phyloP scores from a whole-genome alignment of 352 stramenopile species.

The Phytopythium oedochilum region DNA sequence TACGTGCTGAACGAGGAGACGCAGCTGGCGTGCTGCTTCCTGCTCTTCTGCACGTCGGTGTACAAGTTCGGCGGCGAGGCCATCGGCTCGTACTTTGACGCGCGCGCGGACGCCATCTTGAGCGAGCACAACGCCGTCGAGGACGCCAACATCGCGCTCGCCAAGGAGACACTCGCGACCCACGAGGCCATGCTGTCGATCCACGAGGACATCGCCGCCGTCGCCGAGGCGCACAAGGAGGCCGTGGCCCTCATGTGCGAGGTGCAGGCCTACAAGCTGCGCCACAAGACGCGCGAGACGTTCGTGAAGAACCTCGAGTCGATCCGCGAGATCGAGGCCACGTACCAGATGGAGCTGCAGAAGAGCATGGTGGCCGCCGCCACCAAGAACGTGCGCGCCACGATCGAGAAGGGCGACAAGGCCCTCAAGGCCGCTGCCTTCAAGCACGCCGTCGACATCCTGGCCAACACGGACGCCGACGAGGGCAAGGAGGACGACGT shows the following conservation, averaged over 20 bases:
- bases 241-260: constrained; percentile 78
- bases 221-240: constrained; percentile 81
- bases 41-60: constrained; percentile 78
- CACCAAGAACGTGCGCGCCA: constrained; percentile 66
- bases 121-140: constrained; percentile 83
- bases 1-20: constrained; percentile 87
- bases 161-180: constrained; percentile 79
- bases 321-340: constrained; percentile 76
- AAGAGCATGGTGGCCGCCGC: constrained; percentile 75
- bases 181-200: constrained; percentile 83
- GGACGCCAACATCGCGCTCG: constrained; percentile 76
- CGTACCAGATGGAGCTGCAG: constrained; percentile 81
- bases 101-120: constrained; percentile 67
- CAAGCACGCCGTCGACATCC: constrained; percentile 81
- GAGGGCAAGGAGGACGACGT: constrained; percentile 84
- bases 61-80: constrained; percentile 86
- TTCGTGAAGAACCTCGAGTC: constrained; percentile 87
- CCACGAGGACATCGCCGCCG: constrained; percentile 76
- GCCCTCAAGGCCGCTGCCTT: constrained; percentile 80
- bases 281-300: constrained; percentile 85
- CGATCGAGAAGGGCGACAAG: constrained; percentile 82
- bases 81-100: constrained; percentile 85
- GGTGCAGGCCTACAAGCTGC: constrained; percentile 81
- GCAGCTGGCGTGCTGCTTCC: constrained; percentile 80
- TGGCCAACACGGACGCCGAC: constrained; percentile 58